Percentiles rank a stretch among this genome's conserved stretches.
Conservation (phyloP, 257 asterid genomes). For the Solanum appendiculatum region DNA sequence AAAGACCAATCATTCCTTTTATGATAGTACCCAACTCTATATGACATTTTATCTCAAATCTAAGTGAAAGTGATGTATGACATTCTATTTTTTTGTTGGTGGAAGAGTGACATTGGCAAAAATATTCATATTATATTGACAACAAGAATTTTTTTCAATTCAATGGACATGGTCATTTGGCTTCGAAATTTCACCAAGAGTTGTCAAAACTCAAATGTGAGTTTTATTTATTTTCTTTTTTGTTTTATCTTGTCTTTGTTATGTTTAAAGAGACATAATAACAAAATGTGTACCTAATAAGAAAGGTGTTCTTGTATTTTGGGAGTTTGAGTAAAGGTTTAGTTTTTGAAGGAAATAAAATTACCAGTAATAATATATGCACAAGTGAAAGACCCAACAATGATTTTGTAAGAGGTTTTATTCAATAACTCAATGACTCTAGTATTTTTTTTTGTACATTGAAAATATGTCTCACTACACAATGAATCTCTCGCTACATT, state of each 20-base stretch:
- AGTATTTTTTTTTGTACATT: too few species aligned
- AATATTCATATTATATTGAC: not conserved
- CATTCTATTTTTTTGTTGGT: slow-evolving; percentile 22
- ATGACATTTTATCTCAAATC: not conserved
- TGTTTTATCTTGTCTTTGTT: not conserved
- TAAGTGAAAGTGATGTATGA: not conserved
- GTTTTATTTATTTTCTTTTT: not conserved
- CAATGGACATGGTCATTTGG: not conserved
- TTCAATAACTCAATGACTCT: too few species aligned
- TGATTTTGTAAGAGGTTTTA: too few species aligned
- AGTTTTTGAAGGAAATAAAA: too few species aligned
- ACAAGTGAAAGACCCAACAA: too few species aligned
- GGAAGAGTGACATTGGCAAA: slow-evolving; percentile 35
- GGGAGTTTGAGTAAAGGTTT: not conserved
- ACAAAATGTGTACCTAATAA: not conserved
- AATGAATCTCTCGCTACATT: too few species aligned
- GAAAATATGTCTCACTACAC: too few species aligned
- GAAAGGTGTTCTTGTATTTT: not conserved
- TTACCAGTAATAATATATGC: too few species aligned
- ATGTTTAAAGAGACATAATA: not conserved
- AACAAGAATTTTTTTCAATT: not conserved
- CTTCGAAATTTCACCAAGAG: not conserved
- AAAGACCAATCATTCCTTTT: slow-evolving; percentile 25
- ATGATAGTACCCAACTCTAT: slow-evolving; percentile 9
- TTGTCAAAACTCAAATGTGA: not conserved